phyloP scores from a whole-genome alignment of 2,329 filamentous ascomycete genomes.

The Alternaria sp. region DNA sequence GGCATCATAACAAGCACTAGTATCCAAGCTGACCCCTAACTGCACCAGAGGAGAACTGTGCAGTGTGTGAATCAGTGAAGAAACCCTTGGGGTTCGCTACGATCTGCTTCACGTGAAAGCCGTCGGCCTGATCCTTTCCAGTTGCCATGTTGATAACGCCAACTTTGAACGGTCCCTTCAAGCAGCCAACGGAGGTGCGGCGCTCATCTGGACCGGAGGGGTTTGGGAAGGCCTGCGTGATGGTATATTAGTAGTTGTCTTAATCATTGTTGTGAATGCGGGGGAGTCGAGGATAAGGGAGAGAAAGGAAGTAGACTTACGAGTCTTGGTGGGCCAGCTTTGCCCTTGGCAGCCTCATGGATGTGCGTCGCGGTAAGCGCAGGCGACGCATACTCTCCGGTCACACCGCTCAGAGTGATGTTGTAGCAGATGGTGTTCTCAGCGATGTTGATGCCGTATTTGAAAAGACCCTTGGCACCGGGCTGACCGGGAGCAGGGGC shows the following conservation, averaged over 20 bases:
- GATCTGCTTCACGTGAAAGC: slow-evolving; percentile 62
- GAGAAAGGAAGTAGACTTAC: slow-evolving; percentile 43
- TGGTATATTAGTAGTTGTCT: neutral
- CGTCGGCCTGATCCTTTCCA: slow-evolving; percentile 56
- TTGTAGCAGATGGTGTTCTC: slow-evolving; percentile 59
- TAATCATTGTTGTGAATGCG: no score
- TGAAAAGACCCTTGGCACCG: slow-evolving; percentile 60
- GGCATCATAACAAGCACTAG: neutral
- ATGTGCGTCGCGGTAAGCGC: slow-evolving; percentile 65
- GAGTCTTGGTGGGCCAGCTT: slow-evolving; percentile 61
- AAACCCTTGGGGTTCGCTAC: slow-evolving; percentile 61
- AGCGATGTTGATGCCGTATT: slow-evolving; percentile 62
- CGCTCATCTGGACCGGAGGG: slow-evolving; percentile 49
- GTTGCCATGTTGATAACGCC: slow-evolving; percentile 42
- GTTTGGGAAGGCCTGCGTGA: slow-evolving; percentile 31
- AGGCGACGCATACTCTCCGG: slow-evolving; percentile 61
- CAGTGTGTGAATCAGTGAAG: slow-evolving; percentile 65
- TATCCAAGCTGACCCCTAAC: slow-evolving; percentile 58
- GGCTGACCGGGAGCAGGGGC: slow-evolving; percentile 53
- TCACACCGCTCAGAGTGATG: slow-evolving; percentile 61
- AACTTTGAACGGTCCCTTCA: slow-evolving; percentile 41
- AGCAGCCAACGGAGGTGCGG: slow-evolving; percentile 36
- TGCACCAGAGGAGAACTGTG: slow-evolving; percentile 60
- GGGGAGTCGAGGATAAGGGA: neutral
- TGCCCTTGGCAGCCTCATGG: slow-evolving; percentile 59